phyloP scores from a whole-genome alignment of 345 rosid species.

The Crucihimalaya himalaica region DNA sequence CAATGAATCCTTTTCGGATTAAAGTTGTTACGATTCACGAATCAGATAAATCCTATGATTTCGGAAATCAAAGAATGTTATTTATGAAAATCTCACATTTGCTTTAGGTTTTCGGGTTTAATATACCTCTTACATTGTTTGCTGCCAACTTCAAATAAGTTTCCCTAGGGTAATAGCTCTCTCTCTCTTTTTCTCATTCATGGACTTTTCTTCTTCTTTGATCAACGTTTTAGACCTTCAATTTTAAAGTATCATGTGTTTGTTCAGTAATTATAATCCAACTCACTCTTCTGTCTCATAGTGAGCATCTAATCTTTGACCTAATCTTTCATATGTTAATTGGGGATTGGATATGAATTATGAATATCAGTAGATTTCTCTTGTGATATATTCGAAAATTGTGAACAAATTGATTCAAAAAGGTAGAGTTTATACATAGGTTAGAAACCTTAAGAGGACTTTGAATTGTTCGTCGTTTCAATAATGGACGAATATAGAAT shows the following conservation, averaged over 20 bases:
- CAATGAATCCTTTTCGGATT: constrained; percentile 11
- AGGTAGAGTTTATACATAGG: not conserved
- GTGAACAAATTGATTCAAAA: not conserved
- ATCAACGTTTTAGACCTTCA: not conserved
- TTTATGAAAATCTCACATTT: not conserved
- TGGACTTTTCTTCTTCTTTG: not conserved
- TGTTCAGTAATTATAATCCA: not conserved
- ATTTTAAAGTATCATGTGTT: not conserved
- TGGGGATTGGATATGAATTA: not conserved
- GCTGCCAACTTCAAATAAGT: constrained; percentile 2
- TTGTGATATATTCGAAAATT: not conserved
- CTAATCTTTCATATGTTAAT: not conserved
- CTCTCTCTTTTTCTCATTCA: not conserved
- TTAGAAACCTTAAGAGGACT: not conserved
- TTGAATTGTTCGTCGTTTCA: not conserved
- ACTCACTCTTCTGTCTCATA: constrained; percentile 24
- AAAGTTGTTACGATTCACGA: constrained; percentile 2
- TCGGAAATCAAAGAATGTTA: not conserved
- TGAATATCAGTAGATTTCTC: not conserved
- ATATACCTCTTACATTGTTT: constrained; percentile 7
- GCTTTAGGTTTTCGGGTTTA: constrained; percentile 8
- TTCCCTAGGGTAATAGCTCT: not conserved
- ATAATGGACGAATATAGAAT: not conserved
- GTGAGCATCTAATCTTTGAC: not conserved
- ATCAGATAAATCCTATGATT: not conserved